These are phyloP conservation scores for Tympanopsis confertula DNA, from an alignment of 2,329 filamentous ascomycete species.

Conservation along the genomic window DNA sequence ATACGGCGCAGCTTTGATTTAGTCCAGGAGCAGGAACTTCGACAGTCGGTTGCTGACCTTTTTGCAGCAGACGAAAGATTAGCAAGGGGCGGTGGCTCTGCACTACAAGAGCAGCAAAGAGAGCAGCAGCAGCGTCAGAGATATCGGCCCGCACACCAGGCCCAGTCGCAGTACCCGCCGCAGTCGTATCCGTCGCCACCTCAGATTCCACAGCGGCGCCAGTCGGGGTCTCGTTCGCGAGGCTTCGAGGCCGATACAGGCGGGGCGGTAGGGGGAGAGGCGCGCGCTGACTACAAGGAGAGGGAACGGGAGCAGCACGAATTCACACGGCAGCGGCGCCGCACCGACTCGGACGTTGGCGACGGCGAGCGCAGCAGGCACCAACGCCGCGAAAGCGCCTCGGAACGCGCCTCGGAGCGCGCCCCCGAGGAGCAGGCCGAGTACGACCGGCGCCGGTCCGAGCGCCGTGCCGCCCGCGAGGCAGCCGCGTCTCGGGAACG, in stretches of 20 bases:
- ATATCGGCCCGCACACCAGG: too few relatives aligned
- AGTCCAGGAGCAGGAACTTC: not conserved
- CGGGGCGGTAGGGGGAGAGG: not conserved
- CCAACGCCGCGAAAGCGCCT: not conserved
- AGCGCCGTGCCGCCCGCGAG: not conserved
- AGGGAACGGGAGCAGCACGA: not conserved
- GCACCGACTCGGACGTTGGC: not conserved
- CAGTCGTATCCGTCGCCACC: too few relatives aligned
- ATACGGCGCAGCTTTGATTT: too few relatives aligned
- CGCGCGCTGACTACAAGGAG: too few relatives aligned
- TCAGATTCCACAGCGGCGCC: not conserved
- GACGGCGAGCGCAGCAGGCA: not conserved
- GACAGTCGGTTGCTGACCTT: not conserved
- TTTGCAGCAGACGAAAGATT: not conserved
- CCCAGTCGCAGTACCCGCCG: too few relatives aligned
- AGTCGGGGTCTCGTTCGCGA: not conserved
- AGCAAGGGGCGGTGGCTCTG: not conserved
- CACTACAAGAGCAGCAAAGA: not conserved
- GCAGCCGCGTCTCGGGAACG: not conserved
- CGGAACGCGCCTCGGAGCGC: not conserved
- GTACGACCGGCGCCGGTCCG: not conserved
- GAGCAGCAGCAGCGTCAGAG: not conserved
- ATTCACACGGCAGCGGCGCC: not conserved
- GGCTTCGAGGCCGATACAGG: not conserved
- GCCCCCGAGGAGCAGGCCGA: not conserved